These are phyloP conservation scores for Ceratocystis harringtonii DNA, from an alignment of 2,329 filamentous ascomycete species.

Conservation along the genomic window DNA sequence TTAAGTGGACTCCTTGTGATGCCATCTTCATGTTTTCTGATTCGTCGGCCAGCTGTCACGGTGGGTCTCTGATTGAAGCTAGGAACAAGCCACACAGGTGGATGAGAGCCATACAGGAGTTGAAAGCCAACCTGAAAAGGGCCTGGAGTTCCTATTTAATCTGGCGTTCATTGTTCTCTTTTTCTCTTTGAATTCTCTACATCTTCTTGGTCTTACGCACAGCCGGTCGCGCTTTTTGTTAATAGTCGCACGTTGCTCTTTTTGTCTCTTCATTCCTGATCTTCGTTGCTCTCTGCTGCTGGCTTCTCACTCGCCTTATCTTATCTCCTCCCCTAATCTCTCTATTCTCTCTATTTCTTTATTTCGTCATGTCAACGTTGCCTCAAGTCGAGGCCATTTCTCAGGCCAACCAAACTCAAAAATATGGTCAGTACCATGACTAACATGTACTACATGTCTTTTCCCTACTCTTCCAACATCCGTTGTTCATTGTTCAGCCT, in stretches of 20 bases:
- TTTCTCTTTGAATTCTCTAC: not conserved
- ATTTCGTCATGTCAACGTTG: constrained; percentile 7
- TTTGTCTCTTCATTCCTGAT: not conserved
- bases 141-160: not conserved
- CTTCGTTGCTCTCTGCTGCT: not conserved
- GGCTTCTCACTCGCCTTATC: not conserved
- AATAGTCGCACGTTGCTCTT: not conserved
- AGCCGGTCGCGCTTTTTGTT: no score
- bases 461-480: not conserved
- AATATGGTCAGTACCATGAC: constrained; percentile 20
- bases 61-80: constrained; percentile 6
- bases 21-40: constrained; percentile 13
- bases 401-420: constrained; percentile 3
- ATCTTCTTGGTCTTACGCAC: not conserved
- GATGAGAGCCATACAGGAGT: constrained; percentile 1
- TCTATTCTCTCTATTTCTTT: not conserved
- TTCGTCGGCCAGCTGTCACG: constrained; percentile 12
- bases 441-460: not conserved
- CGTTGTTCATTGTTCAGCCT: not conserved
- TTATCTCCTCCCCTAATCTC: not conserved
- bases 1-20: constrained; percentile 11
- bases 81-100: not conserved
- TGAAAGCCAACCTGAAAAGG: not conserved
- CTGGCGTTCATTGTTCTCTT: not conserved
- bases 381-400: constrained; percentile 4